Conservation (phyloP, 108 stramenopile genomes). For the Nitzschia sp. region DNA sequence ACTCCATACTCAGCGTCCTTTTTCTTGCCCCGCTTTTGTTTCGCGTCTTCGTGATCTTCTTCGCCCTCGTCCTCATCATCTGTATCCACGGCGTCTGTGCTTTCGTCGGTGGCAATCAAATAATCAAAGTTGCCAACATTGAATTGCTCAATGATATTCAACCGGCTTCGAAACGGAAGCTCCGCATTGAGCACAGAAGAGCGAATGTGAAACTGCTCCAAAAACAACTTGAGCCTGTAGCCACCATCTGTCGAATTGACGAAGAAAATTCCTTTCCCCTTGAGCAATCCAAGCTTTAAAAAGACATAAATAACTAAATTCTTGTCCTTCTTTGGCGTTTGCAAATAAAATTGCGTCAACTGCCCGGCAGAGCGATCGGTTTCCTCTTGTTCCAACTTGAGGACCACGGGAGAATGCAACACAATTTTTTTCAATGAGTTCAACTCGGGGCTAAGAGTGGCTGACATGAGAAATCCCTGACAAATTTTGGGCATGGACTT, state of each 20-base stretch:
- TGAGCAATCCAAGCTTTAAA: conserved; percentile 90
- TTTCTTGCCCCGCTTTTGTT: conserved; percentile 40
- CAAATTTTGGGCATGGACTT: conserved; percentile 88
- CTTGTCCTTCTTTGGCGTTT: conserved; percentile 83
- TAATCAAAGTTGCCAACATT: conserved; percentile 99
- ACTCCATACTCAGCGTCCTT: conserved; percentile 90
- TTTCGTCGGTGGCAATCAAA: conserved; percentile 95
- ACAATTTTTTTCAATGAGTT: conserved; percentile 91
- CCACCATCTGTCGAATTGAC: conserved; percentile 92
- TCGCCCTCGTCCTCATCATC: conserved; percentile 36
- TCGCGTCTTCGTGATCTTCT: conserved; percentile 31
- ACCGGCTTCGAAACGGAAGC: conserved; percentile 90
- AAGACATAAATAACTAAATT: conserved; percentile 91
- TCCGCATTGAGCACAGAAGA: conserved; percentile 96
- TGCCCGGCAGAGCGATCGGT: conserved; percentile 38
- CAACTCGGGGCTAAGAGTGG: conserved; percentile 93
- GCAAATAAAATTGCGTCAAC: conserved; percentile 91
- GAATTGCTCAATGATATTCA: conserved; percentile 96
- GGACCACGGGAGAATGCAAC: conserved; percentile 90
- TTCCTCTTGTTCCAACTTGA: conserved; percentile 88
- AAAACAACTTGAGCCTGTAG: conserved; percentile 94
- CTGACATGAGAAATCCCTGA: conserved; percentile 98
- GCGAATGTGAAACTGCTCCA: conserved; percentile 97
- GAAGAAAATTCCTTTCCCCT: conserved; percentile 97
- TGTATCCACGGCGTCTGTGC: conserved; percentile 61